phyloP scores from a whole-genome alignment of 2,329 filamentous ascomycete genomes.

The Diaporthe australafricana region DNA sequence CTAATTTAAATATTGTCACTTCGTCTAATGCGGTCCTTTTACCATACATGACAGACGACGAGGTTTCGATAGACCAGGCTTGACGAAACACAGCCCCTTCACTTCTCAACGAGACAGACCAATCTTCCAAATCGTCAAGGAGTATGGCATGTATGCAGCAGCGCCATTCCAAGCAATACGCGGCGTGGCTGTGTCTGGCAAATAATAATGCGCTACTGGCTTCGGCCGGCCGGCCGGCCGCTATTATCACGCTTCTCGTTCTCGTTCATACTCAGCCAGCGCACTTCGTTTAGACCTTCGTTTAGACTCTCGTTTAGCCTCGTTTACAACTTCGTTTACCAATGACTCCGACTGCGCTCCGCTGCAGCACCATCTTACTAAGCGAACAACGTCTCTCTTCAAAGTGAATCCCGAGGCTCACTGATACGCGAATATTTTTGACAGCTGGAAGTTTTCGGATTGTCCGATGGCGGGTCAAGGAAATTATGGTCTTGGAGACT shows the following conservation, averaged over 20 bases:
- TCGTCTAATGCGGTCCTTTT: neutral
- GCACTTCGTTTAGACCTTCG: neutral
- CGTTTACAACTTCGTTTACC: too few relatives aligned
- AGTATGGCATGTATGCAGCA: accelerated
- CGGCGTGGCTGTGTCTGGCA: neutral
- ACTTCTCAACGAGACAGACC: neutral
- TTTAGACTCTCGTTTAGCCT: too few relatives aligned
- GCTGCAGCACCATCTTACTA: neutral
- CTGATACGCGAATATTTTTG: neutral
- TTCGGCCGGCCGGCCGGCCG: neutral
- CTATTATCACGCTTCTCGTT: neutral
- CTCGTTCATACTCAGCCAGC: neutral
- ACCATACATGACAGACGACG: neutral
- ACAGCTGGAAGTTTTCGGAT: neutral
- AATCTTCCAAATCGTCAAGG: neutral
- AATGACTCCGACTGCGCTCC: too few relatives aligned
- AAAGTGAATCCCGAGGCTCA: neutral
- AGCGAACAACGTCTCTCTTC: neutral
- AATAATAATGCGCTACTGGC: neutral
- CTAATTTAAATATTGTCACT: neutral
- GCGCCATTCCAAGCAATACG: neutral
- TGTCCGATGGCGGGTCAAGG: too few relatives aligned
- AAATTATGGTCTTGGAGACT: too few relatives aligned
- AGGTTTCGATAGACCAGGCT: neutral
- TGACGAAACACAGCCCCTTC: neutral